Evolutionary conservation across 495 filamentous ascomycete species (phyloP).

Genomic region (Hypoxylon lienhwacheense): DNA sequence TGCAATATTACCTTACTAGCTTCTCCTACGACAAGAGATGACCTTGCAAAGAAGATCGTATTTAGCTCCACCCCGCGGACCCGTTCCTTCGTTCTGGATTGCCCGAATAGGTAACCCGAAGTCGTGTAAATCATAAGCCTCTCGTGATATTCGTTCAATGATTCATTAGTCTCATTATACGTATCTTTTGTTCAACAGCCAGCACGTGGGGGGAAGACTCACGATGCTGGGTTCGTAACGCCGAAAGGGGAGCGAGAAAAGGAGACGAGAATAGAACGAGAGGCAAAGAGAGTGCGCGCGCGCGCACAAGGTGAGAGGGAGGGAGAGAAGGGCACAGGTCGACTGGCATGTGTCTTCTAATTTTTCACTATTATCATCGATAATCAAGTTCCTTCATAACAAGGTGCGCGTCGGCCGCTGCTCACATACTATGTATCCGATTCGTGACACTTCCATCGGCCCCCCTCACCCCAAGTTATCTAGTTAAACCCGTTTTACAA

Average conservation of each 20-base stretch:
- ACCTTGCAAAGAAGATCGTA: constrained; percentile 22
- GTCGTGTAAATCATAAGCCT: constrained; percentile 8
- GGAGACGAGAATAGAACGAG: too few relatives aligned
- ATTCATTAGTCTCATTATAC: constrained; percentile 22
- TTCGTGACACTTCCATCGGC: constrained; percentile 29
- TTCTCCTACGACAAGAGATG: constrained; percentile 15
- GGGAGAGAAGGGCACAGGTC: too few relatives aligned
- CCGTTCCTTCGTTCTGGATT: constrained; percentile 20
- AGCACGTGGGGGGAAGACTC: constrained; percentile 21
- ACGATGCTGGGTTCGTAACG: constrained; percentile 5
- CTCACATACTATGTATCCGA: constrained; percentile 24
- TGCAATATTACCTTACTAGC: too few relatives aligned
- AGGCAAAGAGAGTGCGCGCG: too few relatives aligned
- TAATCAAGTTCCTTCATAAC: constrained; percentile 10
- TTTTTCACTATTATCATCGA: constrained; percentile 14
- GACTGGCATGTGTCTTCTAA: constrained; percentile 9
- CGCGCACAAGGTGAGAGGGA: too few relatives aligned
- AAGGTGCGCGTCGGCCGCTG: constrained; percentile 8
- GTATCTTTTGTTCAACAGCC: constrained; percentile 13
- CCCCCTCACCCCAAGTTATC: constrained; percentile 19
- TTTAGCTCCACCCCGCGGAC: constrained; percentile 25
- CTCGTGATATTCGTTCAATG: constrained; percentile 10
- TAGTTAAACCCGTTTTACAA: constrained; percentile 12
- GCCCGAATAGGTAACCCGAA: constrained; percentile 32
- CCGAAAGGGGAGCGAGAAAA: neutral